Evolutionary conservation across 352 stramenopile genomes (phyloP).

Genomic region (Aphanomyces euteiches): DNA sequence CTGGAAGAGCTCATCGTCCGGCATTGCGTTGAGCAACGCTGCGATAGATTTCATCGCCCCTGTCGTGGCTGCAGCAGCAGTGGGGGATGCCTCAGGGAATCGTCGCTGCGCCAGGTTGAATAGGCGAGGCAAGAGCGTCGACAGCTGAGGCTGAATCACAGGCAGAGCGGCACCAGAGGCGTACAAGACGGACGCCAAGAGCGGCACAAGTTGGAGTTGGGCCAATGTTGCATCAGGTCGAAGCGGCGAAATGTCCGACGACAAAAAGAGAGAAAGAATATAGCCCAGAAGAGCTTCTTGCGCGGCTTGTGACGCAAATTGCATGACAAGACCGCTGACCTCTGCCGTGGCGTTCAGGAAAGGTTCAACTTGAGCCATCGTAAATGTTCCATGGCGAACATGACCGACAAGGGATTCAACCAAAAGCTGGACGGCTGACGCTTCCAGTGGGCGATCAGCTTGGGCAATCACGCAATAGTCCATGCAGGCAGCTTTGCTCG

Average conservation of each 20-base stretch:
- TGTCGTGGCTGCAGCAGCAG: background rate
- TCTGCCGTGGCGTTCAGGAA: constrained; percentile 47
- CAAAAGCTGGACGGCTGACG: constrained; percentile 66
- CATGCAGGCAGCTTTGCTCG: constrained; percentile 66
- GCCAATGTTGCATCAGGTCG: constrained; percentile 25
- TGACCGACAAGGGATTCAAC: constrained; percentile 41
- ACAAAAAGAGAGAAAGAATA: constrained; percentile 51
- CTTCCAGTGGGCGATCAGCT: constrained; percentile 11
- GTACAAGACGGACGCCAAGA: constrained; percentile 77
- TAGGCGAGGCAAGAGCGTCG: constrained; percentile 66
- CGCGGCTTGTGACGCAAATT: constrained; percentile 56
- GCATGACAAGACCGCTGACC: constrained; percentile 72
- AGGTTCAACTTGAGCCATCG: constrained; percentile 42
- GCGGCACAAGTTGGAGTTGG: constrained; percentile 63
- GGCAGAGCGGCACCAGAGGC: constrained; percentile 54
- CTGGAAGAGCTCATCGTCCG: constrained; percentile 64
- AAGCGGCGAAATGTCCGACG: constrained; percentile 37
- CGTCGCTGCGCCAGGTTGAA: constrained; percentile 62
- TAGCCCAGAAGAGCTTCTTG: constrained; percentile 62
- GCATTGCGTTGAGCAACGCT: constrained; percentile 86
- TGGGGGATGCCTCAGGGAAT: background rate
- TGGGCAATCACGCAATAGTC: constrained; percentile 61
- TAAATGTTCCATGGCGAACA: constrained; percentile 14
- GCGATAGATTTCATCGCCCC: constrained; percentile 58
- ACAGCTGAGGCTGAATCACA: constrained; percentile 39